phyloP scores from a whole-genome alignment of 176 grass and related monocot species.

The Otatea glauca region DNA sequence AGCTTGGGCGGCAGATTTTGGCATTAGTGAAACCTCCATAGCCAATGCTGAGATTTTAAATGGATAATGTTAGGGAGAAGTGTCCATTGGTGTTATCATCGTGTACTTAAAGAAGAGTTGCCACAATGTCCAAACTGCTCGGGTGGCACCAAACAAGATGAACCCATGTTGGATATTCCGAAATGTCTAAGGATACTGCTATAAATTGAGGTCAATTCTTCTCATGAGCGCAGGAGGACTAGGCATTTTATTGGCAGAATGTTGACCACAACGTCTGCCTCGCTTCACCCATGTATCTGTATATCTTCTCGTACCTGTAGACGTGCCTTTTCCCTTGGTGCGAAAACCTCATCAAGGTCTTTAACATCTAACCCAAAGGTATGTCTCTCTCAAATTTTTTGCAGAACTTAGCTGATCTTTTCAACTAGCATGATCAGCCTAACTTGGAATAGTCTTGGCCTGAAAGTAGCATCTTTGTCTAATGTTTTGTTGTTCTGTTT shows the following conservation, averaged over 20 bases:
- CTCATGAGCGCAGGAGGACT: neutral
- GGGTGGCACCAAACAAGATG: neutral
- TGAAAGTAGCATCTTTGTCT: neutral
- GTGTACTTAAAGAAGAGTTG: neutral
- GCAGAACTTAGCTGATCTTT: too few species aligned
- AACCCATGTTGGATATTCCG: conserved; percentile 21
- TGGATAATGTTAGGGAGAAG: neutral
- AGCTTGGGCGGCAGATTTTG: neutral
- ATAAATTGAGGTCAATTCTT: conserved; percentile 14
- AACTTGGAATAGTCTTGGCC: neutral
- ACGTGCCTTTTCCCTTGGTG: neutral
- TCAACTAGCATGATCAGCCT: neutral
- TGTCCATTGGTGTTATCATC: neutral
- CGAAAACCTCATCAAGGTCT: conserved; percentile 4
- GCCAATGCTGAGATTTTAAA: neutral
- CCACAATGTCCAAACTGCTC: neutral
- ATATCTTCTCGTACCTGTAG: neutral
- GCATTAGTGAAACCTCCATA: neutral
- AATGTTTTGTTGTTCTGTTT: neutral
- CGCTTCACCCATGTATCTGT: neutral
- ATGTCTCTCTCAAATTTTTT: neutral
- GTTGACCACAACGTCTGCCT: neutral
- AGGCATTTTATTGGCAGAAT: neutral
- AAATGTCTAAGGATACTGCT: neutral
- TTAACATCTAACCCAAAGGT: conserved; percentile 41